Percentiles rank a stretch among this genome's conserved stretches.
Conservation (phyloP, 345 rosid genomes). For the Excoecaria agallocha region DNA sequence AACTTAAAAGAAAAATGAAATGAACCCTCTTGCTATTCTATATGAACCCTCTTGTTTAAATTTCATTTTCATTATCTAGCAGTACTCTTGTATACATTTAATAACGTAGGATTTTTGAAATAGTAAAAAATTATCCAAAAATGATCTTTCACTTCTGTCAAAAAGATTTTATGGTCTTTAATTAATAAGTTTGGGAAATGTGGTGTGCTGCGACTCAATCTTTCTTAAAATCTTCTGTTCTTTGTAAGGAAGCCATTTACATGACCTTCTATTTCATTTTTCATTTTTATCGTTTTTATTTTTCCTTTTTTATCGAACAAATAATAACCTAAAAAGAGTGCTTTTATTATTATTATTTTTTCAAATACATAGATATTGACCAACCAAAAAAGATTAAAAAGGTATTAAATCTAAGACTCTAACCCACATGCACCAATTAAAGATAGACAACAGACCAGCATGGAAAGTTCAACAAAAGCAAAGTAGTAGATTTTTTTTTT, state of each 20-base stretch:
- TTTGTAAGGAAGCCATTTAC: background rate
- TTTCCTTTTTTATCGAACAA: background rate
- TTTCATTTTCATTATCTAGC: background rate
- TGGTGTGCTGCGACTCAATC: background rate
- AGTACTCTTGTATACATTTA: background rate
- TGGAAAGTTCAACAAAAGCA: background rate
- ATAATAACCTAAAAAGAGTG: background rate
- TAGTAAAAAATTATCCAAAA: constrained; percentile 14
- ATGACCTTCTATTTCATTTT: too few relatives aligned
- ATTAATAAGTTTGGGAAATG: background rate
- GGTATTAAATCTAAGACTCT: constrained; percentile 15
- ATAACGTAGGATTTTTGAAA: background rate
- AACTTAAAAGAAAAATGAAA: too few relatives aligned
- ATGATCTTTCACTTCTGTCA: too few relatives aligned
- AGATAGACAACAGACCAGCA: constrained; percentile 10
- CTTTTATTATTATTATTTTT: background rate
- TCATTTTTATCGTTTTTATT: background rate
- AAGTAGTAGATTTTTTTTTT: background rate
- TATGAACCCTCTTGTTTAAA: background rate
- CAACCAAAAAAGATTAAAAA: background rate
- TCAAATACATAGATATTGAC: background rate
- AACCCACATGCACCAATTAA: constrained; percentile 24
- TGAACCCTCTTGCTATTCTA: too few relatives aligned
- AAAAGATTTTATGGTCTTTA: background rate
- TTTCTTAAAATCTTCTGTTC: background rate